A percentile compares a stretch with the other conserved stretches of the same genome.
Conservation (phyloP, 2,329 filamentous ascomycete species). For the Exophiala bonariae region DNA sequence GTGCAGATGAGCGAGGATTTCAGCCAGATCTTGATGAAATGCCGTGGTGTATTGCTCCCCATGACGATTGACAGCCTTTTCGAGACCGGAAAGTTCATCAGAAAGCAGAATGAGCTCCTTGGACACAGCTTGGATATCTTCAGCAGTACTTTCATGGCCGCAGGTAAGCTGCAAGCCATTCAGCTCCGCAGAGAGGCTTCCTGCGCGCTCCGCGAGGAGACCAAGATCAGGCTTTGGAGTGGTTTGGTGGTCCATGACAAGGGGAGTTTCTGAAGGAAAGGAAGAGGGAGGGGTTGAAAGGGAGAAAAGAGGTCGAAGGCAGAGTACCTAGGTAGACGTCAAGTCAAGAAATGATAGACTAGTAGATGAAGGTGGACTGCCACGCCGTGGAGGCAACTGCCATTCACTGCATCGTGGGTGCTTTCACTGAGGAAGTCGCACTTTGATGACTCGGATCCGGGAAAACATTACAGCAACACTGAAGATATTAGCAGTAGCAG, state of each 20-base stretch:
- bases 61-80: conserved; percentile 21
- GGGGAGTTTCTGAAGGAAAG: too few species aligned
- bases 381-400: too few species aligned
- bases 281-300: too few species aligned
- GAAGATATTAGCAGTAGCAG: too few species aligned
- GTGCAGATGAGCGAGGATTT: conserved; percentile 23
- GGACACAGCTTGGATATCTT: conserved; percentile 21
- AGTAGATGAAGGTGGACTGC: too few species aligned
- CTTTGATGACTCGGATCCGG: too few species aligned
- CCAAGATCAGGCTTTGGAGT: background rate
- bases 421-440: too few species aligned
- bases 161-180: conserved; percentile 17
- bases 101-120: conserved; percentile 23
- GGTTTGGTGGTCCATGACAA: background rate
- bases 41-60: conserved; percentile 24
- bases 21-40: conserved; percentile 26
- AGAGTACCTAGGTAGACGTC: conserved; percentile 1
- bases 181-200: conserved; percentile 17
- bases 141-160: conserved; percentile 22
- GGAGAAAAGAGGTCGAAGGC: too few species aligned
- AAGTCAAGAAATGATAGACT: too few species aligned
- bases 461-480: too few species aligned
- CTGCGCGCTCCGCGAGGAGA: conserved; percentile 18
- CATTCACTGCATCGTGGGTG: too few species aligned
- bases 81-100: conserved; percentile 20